Base-by-base conservation (phyloP, 345 rosid genomes). In the Eucalyptus caleyi region DNA sequence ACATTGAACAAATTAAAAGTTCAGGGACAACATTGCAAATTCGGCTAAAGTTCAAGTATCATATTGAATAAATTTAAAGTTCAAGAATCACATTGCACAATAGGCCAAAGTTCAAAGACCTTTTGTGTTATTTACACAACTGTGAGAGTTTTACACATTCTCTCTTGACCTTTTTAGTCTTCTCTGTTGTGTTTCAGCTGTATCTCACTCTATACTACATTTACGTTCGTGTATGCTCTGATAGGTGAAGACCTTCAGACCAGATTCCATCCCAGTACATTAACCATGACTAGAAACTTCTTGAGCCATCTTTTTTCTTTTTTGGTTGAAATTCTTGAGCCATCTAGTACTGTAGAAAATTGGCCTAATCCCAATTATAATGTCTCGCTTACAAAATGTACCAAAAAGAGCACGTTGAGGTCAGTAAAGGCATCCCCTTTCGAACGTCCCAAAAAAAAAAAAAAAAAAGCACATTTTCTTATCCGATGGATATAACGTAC, bases 31-130 rank as follows among this genome's bases (percentile, higher is more conserved):
- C 3, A 24, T 54, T 54, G 3, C 11, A 23, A 1, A 54, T 54
- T 8, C 5, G 0, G 2, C 7, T 9, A 59, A 24, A 59, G 2
- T 59, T 5, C 14, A 24, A 10, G 1, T 0, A 56, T 4, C 62
- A 56, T 56, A 56, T 56, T 56, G 0, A 56, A 56, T 5, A 56
- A 9, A 56, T 24, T 56, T 24, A 56, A 10, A 56, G 1, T 56
- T 56, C 12, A 8, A 4, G 3, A 26, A 56, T 9, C 62, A 56
- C 27, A 56, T 56, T 23, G 5, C 26, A 9, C 0, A 24, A 10
- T 59, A 3, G 0, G 3, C 6, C 0, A 59, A 24, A 59, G 3
- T 59, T 59, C 2, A 59, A 5, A 0, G 3, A 59, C 3, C 1
- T 9, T 59, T 59, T 24, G 30, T 24, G 30, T 59, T 26, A 24